A percentile compares a stretch with the other conserved stretches of the same genome.
phyloP scores from a whole-genome alignment of 345 rosid species.

The Salix exigua region DNA sequence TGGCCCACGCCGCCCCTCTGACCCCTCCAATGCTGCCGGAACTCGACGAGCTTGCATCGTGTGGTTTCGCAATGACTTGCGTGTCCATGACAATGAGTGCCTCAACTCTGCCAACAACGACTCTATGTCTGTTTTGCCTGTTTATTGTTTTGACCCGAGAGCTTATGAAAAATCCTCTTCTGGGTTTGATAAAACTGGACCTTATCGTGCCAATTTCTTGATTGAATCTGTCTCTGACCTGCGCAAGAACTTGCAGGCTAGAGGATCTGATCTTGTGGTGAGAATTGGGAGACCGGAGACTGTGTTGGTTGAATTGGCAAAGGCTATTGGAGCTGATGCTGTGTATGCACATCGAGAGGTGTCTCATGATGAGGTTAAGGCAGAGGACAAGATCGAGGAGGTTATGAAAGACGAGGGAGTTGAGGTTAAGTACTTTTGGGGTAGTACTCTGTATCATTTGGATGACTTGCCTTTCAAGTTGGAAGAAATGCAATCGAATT shows the following conservation, averaged over 20 bases:
- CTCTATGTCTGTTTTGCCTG: slow-evolving; percentile 80
- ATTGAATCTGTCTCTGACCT: slow-evolving; percentile 90
- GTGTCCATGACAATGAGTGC: slow-evolving; percentile 88
- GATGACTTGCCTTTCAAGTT: slow-evolving; percentile 91
- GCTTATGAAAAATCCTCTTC: slow-evolving; percentile 87
- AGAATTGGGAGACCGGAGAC: slow-evolving; percentile 79
- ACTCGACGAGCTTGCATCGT: slow-evolving; percentile 81
- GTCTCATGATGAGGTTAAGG: slow-evolving; percentile 76
- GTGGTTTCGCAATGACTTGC: slow-evolving; percentile 94
- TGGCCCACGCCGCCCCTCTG: slow-evolving; percentile 82
- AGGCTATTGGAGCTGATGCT: slow-evolving; percentile 89
- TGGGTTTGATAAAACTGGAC: slow-evolving; percentile 89
- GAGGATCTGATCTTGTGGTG: slow-evolving; percentile 91
- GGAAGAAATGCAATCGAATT: slow-evolving; percentile 77
- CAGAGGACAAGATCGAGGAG: slow-evolving; percentile 78
- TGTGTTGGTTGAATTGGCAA: slow-evolving; percentile 74
- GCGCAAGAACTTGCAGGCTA: slow-evolving; percentile 75
- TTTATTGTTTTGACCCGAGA: slow-evolving; percentile 93
- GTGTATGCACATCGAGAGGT: slow-evolving; percentile 86
- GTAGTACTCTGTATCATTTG: slow-evolving; percentile 82
- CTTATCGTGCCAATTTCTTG: slow-evolving; percentile 76
- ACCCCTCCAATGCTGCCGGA: slow-evolving; percentile 77
- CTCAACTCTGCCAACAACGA: slow-evolving; percentile 79
- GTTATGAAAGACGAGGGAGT: slow-evolving; percentile 90
- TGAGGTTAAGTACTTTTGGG: slow-evolving; percentile 92